Conservation (phyloP, 2,329 filamentous ascomycete species). For the Diaporthe vaccinii region DNA sequence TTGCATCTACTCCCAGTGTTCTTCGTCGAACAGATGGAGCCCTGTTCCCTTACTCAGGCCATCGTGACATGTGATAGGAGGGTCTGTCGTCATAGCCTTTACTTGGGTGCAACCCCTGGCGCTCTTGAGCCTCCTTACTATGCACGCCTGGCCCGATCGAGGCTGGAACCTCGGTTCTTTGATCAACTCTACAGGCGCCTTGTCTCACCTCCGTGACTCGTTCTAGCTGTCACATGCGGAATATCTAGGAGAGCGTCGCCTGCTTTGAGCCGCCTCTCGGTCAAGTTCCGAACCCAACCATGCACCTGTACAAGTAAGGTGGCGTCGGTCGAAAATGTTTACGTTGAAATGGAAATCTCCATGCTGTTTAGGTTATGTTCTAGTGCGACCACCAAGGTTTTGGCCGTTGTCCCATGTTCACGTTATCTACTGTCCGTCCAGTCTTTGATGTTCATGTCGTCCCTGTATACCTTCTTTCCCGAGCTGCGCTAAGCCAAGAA, state of each 20-base stretch:
- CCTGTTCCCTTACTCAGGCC: neutral
- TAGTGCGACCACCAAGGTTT: neutral
- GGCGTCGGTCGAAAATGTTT: conserved; percentile 8
- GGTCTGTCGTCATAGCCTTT: conserved; percentile 34
- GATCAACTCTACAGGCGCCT: neutral
- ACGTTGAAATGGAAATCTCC: neutral
- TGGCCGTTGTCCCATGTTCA: neutral
- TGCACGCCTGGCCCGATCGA: conserved; percentile 15
- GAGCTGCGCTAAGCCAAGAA: conserved; percentile 14
- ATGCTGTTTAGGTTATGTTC: conserved; percentile 25
- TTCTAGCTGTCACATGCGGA: conserved; percentile 40
- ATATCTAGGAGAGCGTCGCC: conserved; percentile 20
- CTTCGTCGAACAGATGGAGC: neutral
- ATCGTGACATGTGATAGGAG: conserved; percentile 37
- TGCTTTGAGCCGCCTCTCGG: conserved; percentile 24
- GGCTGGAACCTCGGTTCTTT: conserved; percentile 37
- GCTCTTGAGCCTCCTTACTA: conserved; percentile 28
- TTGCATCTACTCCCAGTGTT: neutral
- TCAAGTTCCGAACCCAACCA: conserved; percentile 37
- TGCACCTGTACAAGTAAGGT: neutral
- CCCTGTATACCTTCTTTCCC: neutral
- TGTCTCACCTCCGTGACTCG: conserved; percentile 15
- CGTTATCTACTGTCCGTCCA: neutral
- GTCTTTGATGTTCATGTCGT: conserved; percentile 16
- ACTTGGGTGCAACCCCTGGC: neutral